A percentile compares a stretch with the other conserved stretches of the same genome.
Conservation (phyloP, 768 basidiomycete genomes). For the Pleurotus tuoliensis region DNA sequence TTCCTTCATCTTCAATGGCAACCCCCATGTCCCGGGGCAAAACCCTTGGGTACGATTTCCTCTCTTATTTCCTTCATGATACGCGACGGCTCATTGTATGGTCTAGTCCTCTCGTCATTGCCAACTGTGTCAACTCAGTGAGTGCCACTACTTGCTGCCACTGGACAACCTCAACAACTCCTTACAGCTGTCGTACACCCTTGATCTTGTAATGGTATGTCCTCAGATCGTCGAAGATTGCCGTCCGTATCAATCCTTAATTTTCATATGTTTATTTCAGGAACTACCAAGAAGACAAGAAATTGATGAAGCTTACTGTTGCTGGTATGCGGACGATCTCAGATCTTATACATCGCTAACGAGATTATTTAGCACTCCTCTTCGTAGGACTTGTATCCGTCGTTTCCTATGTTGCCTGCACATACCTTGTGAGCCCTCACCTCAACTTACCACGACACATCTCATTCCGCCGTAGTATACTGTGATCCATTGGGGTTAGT, state of each 20-base stretch:
- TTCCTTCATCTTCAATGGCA: no score
- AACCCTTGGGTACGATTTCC: not conserved
- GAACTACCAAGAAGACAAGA: not conserved
- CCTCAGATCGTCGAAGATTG: not conserved
- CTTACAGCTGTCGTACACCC: not conserved
- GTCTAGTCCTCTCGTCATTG: not conserved
- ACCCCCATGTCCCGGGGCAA: not conserved
- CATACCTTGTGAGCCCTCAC: not conserved
- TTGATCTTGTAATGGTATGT: not conserved
- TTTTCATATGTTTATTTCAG: not conserved
- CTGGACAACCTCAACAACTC: not conserved
- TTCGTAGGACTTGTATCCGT: not conserved
- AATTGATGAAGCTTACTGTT: not conserved
- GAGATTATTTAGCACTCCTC: not conserved
- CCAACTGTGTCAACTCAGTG: not conserved
- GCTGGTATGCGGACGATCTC: no score
- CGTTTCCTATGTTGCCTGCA: not conserved
- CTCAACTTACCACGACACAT: not conserved
- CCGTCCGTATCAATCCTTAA: not conserved
- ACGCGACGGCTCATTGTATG: not conserved
- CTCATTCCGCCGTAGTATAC: not conserved
- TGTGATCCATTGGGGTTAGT: not conserved
- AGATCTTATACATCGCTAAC: no score
- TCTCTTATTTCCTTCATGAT: not conserved
- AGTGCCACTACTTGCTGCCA: not conserved